phyloP scores from a whole-genome alignment of 345 rosid species.

The Melastoma malabathricum region DNA sequence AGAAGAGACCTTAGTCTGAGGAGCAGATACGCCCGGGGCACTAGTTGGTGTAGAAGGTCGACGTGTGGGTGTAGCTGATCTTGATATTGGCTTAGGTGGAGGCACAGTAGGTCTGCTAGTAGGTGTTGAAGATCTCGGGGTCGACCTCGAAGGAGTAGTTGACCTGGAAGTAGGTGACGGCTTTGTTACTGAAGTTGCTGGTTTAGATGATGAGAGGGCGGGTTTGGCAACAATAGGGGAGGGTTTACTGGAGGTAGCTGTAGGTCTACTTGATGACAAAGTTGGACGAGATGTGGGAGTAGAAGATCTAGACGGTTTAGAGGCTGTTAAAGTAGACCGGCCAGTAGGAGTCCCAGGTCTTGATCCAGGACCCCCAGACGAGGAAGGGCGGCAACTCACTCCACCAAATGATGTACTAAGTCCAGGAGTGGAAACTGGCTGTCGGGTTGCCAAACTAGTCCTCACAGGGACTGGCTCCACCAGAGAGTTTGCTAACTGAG shows the following conservation, averaged over 20 bases:
- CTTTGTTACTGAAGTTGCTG: constrained; percentile 25
- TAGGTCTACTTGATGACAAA: constrained; percentile 39
- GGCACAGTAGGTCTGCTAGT: constrained; percentile 62
- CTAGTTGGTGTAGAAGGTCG: constrained; percentile 50
- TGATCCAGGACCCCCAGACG: constrained; percentile 93
- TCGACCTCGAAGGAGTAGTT: constrained; percentile 77
- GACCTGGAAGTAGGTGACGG: constrained; percentile 61
- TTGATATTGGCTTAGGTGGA: constrained; percentile 51
- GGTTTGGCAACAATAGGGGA: constrained; percentile 25
- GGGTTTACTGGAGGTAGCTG: constrained; percentile 23
- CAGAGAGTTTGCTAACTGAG: constrained; percentile 62
- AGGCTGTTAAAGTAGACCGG: constrained; percentile 37
- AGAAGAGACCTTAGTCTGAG: constrained; percentile 18
- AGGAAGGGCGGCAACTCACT: constrained; percentile 60
- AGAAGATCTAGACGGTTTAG: constrained; percentile 63
- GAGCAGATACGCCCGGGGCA: constrained; percentile 40
- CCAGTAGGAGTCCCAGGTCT: constrained; percentile 88
- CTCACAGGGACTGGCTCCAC: constrained; percentile 45
- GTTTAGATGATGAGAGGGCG: constrained; percentile 24
- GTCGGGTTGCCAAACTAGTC: constrained; percentile 44
- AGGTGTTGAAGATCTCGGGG: constrained; percentile 78
- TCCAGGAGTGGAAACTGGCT: constrained; percentile 59
- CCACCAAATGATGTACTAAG: constrained; percentile 45
- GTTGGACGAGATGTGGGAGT: constrained; percentile 81
- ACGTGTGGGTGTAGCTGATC: constrained; percentile 86